Conservation (phyloP, 2,329 filamentous ascomycete species). For the Stromatinia cepivora region DNA sequence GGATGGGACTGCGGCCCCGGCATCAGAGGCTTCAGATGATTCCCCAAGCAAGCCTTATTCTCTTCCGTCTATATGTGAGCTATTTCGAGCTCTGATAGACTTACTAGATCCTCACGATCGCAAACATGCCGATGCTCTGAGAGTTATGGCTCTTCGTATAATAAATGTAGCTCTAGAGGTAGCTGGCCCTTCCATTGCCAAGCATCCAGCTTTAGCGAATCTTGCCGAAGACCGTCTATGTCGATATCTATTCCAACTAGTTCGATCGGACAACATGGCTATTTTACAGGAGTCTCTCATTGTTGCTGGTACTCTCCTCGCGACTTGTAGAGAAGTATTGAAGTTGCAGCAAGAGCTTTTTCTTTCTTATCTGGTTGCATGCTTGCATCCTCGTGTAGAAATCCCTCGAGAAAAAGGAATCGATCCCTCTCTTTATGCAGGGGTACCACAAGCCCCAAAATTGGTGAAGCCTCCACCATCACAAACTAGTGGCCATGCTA, state of each 20-base stretch:
- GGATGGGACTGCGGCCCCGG: constrained; percentile 32
- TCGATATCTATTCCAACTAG: constrained; percentile 91
- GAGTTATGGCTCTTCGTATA: constrained; percentile 95
- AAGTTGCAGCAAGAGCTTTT: constrained; percentile 98
- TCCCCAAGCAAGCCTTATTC: constrained; percentile 81
- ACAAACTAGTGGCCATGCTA: constrained; percentile 75
- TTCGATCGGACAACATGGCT: constrained; percentile 93
- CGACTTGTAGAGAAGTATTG: constrained; percentile 85
- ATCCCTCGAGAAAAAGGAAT: constrained; percentile 90
- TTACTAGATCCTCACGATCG: constrained; percentile 90
- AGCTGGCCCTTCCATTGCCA: constrained; percentile 89
- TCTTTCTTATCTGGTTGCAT: constrained; percentile 89
- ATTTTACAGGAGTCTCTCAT: constrained; percentile 90
- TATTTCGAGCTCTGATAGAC: constrained; percentile 91
- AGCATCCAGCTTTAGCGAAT: constrained; percentile 81
- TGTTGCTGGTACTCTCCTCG: constrained; percentile 85
- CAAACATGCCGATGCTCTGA: constrained; percentile 90
- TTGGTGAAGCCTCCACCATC: constrained; percentile 77
- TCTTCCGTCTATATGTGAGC: constrained; percentile 86
- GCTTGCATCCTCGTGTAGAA: constrained; percentile 88
- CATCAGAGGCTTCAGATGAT: constrained; percentile 42
- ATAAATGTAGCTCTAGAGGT: constrained; percentile 97
- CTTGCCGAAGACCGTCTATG: constrained; percentile 93
- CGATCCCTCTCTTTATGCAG: constrained; percentile 86
- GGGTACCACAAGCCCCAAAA: constrained; percentile 88